Evolutionary conservation across 2,329 filamentous ascomycete genomes (phyloP).

Genomic region (Neonectria faginata): DNA sequence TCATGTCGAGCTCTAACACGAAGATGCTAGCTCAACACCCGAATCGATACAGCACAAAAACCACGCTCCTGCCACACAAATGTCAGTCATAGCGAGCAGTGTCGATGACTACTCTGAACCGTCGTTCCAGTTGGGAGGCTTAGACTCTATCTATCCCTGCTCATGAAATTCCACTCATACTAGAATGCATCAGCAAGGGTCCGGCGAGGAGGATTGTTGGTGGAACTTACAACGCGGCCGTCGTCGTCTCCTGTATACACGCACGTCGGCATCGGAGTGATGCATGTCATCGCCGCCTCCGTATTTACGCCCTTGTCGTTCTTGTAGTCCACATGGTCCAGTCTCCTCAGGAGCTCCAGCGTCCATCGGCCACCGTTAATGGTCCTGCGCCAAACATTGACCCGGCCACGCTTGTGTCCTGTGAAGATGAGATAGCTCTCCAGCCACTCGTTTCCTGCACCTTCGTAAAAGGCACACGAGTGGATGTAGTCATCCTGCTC

Average conservation of each 20-base stretch:
- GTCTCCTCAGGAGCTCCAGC: conserved; percentile 80
- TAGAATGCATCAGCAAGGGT: conserved; percentile 45
- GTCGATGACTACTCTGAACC: conserved; percentile 34
- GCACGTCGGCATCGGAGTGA: conserved; percentile 82
- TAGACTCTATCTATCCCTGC: conserved; percentile 65
- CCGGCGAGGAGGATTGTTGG: background rate
- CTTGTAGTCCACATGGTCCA: conserved; percentile 81
- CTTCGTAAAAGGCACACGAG: conserved; percentile 93
- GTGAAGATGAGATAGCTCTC: conserved; percentile 89
- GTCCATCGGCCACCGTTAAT: conserved; percentile 73
- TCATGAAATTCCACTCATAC: conserved; percentile 74
- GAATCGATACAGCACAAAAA: conserved; percentile 29
- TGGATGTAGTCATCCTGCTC: conserved; percentile 80
- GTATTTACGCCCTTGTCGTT: conserved; percentile 69
- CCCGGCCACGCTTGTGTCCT: conserved; percentile 84
- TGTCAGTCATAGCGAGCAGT: conserved; percentile 29
- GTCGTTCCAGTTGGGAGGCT: conserved; percentile 33
- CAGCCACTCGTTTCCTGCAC: conserved; percentile 89
- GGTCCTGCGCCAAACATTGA: conserved; percentile 79
- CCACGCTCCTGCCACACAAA: conserved; percentile 15
- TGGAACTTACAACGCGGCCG: conserved; percentile 79
- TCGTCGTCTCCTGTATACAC: conserved; percentile 96
- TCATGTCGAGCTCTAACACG: conserved; percentile 37
- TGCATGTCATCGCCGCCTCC: conserved; percentile 83
- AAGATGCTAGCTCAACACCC: conserved; percentile 30